phyloP scores from a whole-genome alignment of 371 early-diverging fungal genomes.

The Gilbertella persicaria region DNA sequence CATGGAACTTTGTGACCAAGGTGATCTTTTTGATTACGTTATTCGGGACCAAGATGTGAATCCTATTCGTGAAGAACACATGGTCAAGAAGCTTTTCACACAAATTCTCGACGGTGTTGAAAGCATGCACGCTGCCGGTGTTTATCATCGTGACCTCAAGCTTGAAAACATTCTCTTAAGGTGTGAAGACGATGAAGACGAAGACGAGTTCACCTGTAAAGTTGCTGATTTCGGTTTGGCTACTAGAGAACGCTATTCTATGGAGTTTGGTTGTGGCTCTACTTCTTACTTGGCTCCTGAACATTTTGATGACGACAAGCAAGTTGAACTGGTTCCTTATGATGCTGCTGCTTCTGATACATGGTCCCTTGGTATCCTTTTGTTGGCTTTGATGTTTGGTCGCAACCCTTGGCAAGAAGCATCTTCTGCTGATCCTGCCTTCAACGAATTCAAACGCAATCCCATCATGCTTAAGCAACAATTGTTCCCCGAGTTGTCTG shows the following conservation, averaged over 20 bases:
- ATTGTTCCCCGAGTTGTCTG: slow-evolving; percentile 52
- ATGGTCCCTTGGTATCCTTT: slow-evolving; percentile 78
- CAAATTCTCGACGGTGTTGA: slow-evolving; percentile 59
- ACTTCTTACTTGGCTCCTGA: slow-evolving; percentile 69
- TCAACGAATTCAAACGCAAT: slow-evolving; percentile 50
- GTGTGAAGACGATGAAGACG: slow-evolving; percentile 22
- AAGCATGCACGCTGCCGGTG: slow-evolving; percentile 50
- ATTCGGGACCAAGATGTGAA: slow-evolving; percentile 33
- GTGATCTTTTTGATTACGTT: slow-evolving; percentile 62
- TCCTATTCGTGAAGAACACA: slow-evolving; percentile 33
- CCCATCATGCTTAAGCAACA: slow-evolving; percentile 40
- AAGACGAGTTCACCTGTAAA: slow-evolving; percentile 52
- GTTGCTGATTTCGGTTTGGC: slow-evolving; percentile 87
- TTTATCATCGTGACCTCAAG: slow-evolving; percentile 78
- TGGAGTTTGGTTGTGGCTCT: slow-evolving; percentile 79
- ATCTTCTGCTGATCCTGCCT: slow-evolving; percentile 50
- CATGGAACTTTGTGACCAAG: slow-evolving; percentile 62
- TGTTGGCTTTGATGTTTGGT: slow-evolving; percentile 73
- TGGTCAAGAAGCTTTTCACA: slow-evolving; percentile 41
- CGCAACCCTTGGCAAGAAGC: slow-evolving; percentile 83
- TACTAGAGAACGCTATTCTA: slow-evolving; percentile 65
- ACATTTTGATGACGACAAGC: slow-evolving; percentile 48
- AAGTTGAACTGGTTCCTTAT: slow-evolving; percentile 43
- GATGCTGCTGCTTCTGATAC: slow-evolving; percentile 70
- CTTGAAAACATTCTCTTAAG: slow-evolving; percentile 77